Conservation (phyloP, 768 basidiomycete species). For the Trametes elegans region DNA sequence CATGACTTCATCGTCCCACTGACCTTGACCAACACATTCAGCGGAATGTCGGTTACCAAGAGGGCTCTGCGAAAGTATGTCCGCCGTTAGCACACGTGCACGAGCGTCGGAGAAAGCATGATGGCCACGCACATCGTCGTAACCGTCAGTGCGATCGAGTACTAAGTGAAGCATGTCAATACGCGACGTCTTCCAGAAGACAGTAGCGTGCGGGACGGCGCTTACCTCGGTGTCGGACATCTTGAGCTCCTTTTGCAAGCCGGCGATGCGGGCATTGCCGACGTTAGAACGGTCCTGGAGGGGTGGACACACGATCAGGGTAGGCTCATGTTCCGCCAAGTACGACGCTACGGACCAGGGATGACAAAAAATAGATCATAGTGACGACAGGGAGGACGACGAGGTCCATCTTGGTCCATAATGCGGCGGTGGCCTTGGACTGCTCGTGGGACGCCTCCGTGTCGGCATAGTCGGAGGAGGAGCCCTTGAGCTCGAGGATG, state of each 20-base stretch:
- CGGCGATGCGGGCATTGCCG: conserved; percentile 34
- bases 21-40: conserved; percentile 25
- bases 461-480: background rate
- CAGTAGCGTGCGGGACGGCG: background rate
- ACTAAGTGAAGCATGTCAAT: background rate
- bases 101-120: too few species aligned
- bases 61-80: conserved; percentile 26
- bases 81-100: too few species aligned
- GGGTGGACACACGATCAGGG: background rate
- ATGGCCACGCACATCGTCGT: too few species aligned
- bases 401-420: conserved; percentile 10
- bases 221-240: conserved; percentile 32
- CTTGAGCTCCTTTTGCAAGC: conserved; percentile 30
- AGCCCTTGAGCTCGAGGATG: background rate
- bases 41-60: conserved; percentile 26
- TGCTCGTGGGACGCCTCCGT: background rate
- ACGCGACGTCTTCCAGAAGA: conserved; percentile 17
- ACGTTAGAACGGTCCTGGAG: conserved; percentile 21
- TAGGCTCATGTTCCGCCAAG: background rate
- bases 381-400: conserved; percentile 10
- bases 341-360: conserved; percentile 1
- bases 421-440: background rate
- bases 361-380: conserved; percentile 12
- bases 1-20: background rate
- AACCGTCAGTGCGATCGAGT: background rate